phyloP scores from a whole-genome alignment of 169 alveolate genomes.

The Perkinsus chesapeaki region DNA sequence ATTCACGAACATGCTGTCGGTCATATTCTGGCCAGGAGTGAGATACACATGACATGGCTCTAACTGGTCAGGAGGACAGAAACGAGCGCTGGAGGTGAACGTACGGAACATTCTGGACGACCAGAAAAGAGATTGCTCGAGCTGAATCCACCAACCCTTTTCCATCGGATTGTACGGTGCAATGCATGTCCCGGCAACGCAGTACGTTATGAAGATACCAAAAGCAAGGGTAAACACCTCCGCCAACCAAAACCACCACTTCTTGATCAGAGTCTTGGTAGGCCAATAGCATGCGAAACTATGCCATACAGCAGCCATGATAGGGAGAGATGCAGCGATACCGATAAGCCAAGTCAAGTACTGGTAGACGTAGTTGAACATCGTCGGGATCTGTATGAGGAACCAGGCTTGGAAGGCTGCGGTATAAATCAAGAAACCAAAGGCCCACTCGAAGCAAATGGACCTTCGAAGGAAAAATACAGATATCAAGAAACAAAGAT shows the following conservation, averaged over 20 bases:
- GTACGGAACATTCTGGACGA: not conserved
- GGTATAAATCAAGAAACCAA: not conserved
- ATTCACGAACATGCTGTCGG: not conserved
- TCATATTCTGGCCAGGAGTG: not conserved
- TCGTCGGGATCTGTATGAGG: not conserved
- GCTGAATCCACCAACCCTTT: not conserved
- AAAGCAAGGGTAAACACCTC: not conserved
- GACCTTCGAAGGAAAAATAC: not conserved
- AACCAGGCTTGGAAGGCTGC: not conserved
- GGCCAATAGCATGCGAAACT: not conserved
- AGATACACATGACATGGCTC: not conserved
- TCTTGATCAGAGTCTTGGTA: not conserved
- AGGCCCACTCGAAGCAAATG: not conserved
- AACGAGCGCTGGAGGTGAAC: not conserved
- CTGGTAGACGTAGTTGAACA: conserved; percentile 1
- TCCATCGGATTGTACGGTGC: not conserved
- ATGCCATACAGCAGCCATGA: not conserved
- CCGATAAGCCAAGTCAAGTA: not conserved
- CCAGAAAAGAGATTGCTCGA: not conserved
- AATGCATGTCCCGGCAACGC: not conserved
- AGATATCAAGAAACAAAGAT: not conserved
- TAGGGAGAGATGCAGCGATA: not conserved
- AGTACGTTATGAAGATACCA: not conserved
- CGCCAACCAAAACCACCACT: not conserved
- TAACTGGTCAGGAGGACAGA: not conserved